Evolutionary conservation across 345 rosid genomes (phyloP).

Genomic region (Mercurialis annua): DNA sequence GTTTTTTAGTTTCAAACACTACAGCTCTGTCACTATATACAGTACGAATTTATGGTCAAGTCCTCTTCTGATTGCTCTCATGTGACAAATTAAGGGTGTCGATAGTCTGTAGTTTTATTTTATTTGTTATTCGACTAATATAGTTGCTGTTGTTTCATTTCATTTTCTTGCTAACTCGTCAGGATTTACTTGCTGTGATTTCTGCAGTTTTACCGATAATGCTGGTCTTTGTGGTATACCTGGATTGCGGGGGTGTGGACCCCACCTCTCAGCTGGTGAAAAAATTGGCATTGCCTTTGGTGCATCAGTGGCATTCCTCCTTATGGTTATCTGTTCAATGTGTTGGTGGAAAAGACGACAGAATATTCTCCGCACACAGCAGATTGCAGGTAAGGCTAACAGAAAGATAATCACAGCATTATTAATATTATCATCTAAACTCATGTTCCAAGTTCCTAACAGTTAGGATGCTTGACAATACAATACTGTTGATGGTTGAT

Average conservation of each 20-base stretch:
- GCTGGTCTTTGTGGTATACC: constrained; percentile 96
- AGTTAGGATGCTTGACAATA: not conserved
- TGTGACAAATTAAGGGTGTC: not conserved
- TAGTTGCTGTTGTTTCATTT: too few relatives aligned
- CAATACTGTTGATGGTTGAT: not conserved
- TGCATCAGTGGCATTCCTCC: constrained; percentile 44
- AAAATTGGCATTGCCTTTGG: constrained; percentile 80
- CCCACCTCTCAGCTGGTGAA: constrained; percentile 70
- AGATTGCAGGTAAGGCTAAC: constrained; percentile 60
- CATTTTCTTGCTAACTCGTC: constrained; percentile 5
- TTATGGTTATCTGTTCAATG: constrained; percentile 53
- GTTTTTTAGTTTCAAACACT: too few relatives aligned
- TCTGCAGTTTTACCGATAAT: constrained; percentile 90
- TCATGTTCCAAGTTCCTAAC: not conserved
- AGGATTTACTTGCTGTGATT: constrained; percentile 14
- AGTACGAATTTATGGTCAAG: too few relatives aligned
- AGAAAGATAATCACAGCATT: not conserved
- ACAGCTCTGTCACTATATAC: not conserved
- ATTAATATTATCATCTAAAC: not conserved
- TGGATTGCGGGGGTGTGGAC: constrained; percentile 78
- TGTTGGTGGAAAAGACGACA: constrained; percentile 90
- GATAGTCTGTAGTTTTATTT: not conserved
- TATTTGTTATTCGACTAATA: too few relatives aligned
- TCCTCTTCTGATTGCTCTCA: not conserved
- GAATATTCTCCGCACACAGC: constrained; percentile 83